A percentile compares a stretch with the other conserved stretches of the same genome.
These are phyloP conservation scores for Penicillium sp. DNA, from an alignment of 2,329 filamentous ascomycete species.

Conservation along the genomic window DNA sequence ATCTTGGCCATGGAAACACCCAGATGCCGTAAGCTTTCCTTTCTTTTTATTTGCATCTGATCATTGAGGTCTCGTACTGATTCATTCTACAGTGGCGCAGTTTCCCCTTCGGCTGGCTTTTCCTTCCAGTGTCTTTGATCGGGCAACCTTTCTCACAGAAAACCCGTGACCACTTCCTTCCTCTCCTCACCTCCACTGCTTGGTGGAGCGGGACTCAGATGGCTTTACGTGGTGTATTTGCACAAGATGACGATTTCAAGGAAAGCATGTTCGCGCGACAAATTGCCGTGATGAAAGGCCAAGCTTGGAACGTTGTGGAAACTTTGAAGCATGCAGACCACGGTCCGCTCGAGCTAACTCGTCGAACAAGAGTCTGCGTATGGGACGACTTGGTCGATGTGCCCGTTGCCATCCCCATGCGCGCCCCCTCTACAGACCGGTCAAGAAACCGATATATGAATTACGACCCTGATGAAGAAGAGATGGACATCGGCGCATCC, in stretches of 20 bases:
- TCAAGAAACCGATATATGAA: constrained; percentile 63
- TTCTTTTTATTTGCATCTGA: background rate
- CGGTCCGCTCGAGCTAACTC: constrained; percentile 88
- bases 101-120: constrained; percentile 98
- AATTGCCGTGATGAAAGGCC: constrained; percentile 98
- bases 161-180: constrained; percentile 93
- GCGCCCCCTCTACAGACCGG: constrained; percentile 81
- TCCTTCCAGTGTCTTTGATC: constrained; percentile 93
- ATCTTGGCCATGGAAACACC: constrained; percentile 99
- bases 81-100: constrained; percentile 65
- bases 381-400: constrained; percentile 99
- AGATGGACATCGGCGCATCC: constrained; percentile 84
- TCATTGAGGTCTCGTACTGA: background rate
- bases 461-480: constrained; percentile 68
- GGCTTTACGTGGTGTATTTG: constrained; percentile 82
- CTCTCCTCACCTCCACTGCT: constrained; percentile 85
- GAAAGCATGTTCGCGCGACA: constrained; percentile 99
- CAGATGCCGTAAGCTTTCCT: constrained; percentile 70
- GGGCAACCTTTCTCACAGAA: constrained; percentile 94
- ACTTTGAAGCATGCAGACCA: constrained; percentile 91
- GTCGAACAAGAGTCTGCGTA: constrained; percentile 87
- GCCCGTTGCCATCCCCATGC: constrained; percentile 88
- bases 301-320: constrained; percentile 99
- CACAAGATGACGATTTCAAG: constrained; percentile 92
- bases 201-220: constrained; percentile 97